Evolutionary conservation across 768 basidiomycete species (phyloP).

Genomic region (Coprinopsis strossmayeri): DNA sequence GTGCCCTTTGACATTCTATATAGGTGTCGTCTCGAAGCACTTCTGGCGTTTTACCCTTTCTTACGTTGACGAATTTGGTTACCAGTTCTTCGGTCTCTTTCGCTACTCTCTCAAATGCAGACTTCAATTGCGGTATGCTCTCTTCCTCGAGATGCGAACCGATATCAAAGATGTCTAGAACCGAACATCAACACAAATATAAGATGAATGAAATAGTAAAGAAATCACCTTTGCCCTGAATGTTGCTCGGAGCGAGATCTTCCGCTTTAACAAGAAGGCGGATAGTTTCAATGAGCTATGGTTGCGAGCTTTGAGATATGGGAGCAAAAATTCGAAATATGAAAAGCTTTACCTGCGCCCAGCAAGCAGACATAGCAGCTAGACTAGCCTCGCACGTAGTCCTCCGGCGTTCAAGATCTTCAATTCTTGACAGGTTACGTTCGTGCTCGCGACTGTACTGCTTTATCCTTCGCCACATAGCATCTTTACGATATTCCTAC

Average conservation of each 20-base stretch:
- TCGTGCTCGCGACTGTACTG: constrained; percentile 75
- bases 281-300: constrained; percentile 64
- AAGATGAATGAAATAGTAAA: constrained; percentile 7
- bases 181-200: too few species aligned
- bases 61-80: constrained; percentile 45
- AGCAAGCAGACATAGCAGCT: constrained; percentile 71
- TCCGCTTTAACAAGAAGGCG: constrained; percentile 50
- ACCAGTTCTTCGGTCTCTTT: constrained; percentile 56
- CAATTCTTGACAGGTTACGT: constrained; percentile 52
- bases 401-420: constrained; percentile 60
- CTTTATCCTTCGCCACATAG: constrained; percentile 78
- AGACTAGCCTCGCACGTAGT: constrained; percentile 63
- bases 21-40: constrained; percentile 33
- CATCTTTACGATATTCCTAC: constrained; percentile 82
- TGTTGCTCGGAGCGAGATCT: constrained; percentile 31
- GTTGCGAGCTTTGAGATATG: neutral
- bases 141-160: constrained; percentile 33
- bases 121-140: constrained; percentile 28
- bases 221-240: constrained; percentile 35
- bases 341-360: constrained; percentile 54
- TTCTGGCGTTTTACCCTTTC: constrained; percentile 25
- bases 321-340: neutral
- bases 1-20: constrained; percentile 42
- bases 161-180: constrained; percentile 47
- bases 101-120: constrained; percentile 47